These are phyloP conservation scores for Tetracladium marchalianum DNA, from an alignment of 495 filamentous ascomycete genomes.

Conservation along the genomic window DNA sequence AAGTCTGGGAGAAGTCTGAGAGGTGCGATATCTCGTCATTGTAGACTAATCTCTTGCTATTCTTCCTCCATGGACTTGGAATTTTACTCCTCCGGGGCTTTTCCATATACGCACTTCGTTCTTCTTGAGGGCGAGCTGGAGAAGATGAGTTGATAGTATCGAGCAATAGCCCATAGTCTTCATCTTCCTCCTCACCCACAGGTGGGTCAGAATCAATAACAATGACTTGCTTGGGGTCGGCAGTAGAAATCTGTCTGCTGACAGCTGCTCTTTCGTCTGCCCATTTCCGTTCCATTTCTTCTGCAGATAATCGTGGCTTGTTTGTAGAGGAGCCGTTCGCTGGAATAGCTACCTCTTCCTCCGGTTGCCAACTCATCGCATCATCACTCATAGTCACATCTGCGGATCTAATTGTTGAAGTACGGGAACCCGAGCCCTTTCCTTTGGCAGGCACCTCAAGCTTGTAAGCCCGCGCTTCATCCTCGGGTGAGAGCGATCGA, in stretches of 20 bases:
- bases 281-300: slow-evolving; percentile 5
- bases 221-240: slow-evolving; percentile 12
- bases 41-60: slow-evolving; percentile 19
- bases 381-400: slow-evolving; percentile 10
- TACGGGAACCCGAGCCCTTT: slow-evolving; percentile 2
- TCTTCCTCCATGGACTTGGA: slow-evolving; percentile 34
- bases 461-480: slow-evolving; percentile 8
- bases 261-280: slow-evolving; percentile 15
- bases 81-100: slow-evolving; percentile 29
- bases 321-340: not conserved
- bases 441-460: slow-evolving; percentile 7
- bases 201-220: slow-evolving; percentile 13
- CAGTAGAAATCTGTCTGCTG: slow-evolving; percentile 9
- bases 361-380: slow-evolving; percentile 23
- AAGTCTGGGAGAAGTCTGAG: not conserved
- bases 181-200: slow-evolving; percentile 22
- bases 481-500: slow-evolving; percentile 3
- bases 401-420: slow-evolving; percentile 3
- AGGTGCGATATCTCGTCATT: slow-evolving; percentile 18
- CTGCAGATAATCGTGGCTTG: not conserved
- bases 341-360: slow-evolving; percentile 9
- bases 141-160: slow-evolving; percentile 21
- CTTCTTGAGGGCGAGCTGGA: slow-evolving; percentile 4
- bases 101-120: slow-evolving; percentile 2
- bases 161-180: slow-evolving; percentile 19